Evolutionary conservation across 768 basidiomycete genomes (phyloP).

Genomic region (Fomitopsis serialis): DNA sequence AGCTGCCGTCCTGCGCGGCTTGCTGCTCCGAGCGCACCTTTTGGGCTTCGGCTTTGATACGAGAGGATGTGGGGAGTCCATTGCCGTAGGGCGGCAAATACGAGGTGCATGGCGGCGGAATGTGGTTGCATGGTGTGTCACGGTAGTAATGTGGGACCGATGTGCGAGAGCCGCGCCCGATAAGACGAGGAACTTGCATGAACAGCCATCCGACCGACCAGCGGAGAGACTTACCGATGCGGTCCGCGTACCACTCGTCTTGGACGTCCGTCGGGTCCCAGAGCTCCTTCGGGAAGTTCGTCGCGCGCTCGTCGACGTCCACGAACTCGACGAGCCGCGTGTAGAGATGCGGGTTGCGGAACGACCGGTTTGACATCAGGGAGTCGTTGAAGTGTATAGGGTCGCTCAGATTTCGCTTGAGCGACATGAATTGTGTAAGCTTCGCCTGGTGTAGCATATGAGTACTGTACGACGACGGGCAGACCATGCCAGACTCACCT

Average conservation of each 20-base stretch:
- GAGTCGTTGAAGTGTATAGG: constrained; percentile 95
- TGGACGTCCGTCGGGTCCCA: constrained; percentile 69
- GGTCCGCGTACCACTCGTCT: constrained; percentile 71
- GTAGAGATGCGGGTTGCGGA: constrained; percentile 96
- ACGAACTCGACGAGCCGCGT: constrained; percentile 93
- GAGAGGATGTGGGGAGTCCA: background rate
- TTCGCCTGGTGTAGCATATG: constrained; percentile 33
- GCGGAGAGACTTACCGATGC: constrained; percentile 56
- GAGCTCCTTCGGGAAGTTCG: constrained; percentile 67
- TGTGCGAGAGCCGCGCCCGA: too few species aligned
- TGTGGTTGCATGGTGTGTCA: too few species aligned
- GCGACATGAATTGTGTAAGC: constrained; percentile 66
- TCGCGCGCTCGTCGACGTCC: constrained; percentile 82
- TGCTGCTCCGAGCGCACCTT: constrained; percentile 38
- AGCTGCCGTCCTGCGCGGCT: constrained; percentile 26
- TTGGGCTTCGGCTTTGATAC: constrained; percentile 31
- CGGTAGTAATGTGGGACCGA: too few species aligned
- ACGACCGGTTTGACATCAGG: constrained; percentile 86
- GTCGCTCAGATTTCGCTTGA: constrained; percentile 57
- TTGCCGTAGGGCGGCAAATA: background rate
- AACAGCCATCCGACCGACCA: background rate
- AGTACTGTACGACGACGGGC: background rate
- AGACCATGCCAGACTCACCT: constrained; percentile 34
- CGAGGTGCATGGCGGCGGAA: too few species aligned
- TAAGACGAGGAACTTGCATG: background rate